phyloP scores from a whole-genome alignment of 257 asterid species.

The Penstemon barbatus region DNA sequence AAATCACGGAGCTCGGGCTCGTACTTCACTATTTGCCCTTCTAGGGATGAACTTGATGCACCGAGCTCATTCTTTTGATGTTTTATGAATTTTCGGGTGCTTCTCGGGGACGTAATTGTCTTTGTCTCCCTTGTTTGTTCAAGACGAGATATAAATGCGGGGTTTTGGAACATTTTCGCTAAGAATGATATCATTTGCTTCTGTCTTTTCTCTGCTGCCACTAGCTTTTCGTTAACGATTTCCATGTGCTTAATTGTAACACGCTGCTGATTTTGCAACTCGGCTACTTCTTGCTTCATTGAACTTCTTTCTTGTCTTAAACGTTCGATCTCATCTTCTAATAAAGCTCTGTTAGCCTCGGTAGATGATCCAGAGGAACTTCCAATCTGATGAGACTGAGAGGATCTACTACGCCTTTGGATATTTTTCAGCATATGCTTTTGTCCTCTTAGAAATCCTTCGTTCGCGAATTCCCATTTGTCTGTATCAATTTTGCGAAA shows the following conservation, averaged over 20 bases:
- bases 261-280: slow-evolving; percentile 69
- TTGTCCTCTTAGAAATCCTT: slow-evolving; percentile 66
- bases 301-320: slow-evolving; percentile 62
- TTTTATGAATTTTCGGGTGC: slow-evolving; percentile 49
- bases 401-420: slow-evolving; percentile 64
- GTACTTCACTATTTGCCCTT: slow-evolving; percentile 37
- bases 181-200: slow-evolving; percentile 85
- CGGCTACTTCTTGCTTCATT: slow-evolving; percentile 71
- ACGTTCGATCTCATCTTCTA: slow-evolving; percentile 58
- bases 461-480: slow-evolving; percentile 80
- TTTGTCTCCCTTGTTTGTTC: slow-evolving; percentile 45
- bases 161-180: slow-evolving; percentile 70
- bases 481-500: slow-evolving; percentile 79
- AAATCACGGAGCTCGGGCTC: slow-evolving; percentile 32
- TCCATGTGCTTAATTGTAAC: slow-evolving; percentile 59
- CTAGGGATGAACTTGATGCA: slow-evolving; percentile 28
- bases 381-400: slow-evolving; percentile 55
- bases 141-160: slow-evolving; percentile 43
- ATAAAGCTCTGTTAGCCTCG: slow-evolving; percentile 40
- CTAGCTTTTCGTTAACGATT: slow-evolving; percentile 63
- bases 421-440: slow-evolving; percentile 65
- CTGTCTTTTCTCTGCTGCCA: slow-evolving; percentile 72
- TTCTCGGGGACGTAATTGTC: slow-evolving; percentile 48
- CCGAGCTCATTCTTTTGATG: slow-evolving; percentile 41
- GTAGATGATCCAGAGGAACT: slow-evolving; percentile 41